Base-by-base conservation (phyloP, 2,329 filamentous ascomycete genomes). In the Neopestalotiopsis clavispora region DNA sequence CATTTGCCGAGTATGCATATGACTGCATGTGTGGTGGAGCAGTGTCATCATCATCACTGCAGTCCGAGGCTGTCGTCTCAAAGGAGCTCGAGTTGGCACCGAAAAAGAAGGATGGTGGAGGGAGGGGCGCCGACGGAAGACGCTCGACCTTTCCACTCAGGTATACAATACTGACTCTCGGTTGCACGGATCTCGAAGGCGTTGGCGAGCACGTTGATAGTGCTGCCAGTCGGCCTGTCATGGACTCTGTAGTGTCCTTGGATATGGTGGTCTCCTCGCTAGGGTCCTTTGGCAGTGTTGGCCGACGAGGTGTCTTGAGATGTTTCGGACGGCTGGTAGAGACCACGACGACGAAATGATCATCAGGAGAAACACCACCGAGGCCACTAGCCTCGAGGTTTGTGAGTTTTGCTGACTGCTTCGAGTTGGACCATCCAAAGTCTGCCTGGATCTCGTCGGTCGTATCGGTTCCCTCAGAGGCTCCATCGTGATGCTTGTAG, bases 1-100 rank as follows among this genome's bases (percentile, higher is more conserved):
- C 91, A 14, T 93, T 93, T 2, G 94, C 90, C 14, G 95, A 95
- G 79, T 97, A 95, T 79, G 97, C 90, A 23, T 17, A 75, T 74
- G 4, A 74, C 45, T n/a, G 45, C 5, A 20, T 20, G 14, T 20
- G 17, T 72, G 71, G 40, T 71, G 72, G n/a, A 71, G 70, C 13
- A 71, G 66, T 14, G 64, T 59, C 67, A 10, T 74, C 74, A 2
- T 69, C 74, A 20, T 70, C 73, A 1, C 65, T 30, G 4, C 67
- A 65, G 6, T 71, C 72, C 14, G 70, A 69, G 7, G 74, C 72
- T 9, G 73, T 73, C 7, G 70, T 69, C 12, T 75, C 73, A n/a
- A 75, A 72, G 2, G 76, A 76, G n/a, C 83, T 83, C 10, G 80
- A 75, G 69, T 83, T 83, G 0, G 82, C 82, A 0, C 83, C 83